Base-by-base conservation (phyloP, 768 basidiomycete species). In the Suillus paluster region DNA sequence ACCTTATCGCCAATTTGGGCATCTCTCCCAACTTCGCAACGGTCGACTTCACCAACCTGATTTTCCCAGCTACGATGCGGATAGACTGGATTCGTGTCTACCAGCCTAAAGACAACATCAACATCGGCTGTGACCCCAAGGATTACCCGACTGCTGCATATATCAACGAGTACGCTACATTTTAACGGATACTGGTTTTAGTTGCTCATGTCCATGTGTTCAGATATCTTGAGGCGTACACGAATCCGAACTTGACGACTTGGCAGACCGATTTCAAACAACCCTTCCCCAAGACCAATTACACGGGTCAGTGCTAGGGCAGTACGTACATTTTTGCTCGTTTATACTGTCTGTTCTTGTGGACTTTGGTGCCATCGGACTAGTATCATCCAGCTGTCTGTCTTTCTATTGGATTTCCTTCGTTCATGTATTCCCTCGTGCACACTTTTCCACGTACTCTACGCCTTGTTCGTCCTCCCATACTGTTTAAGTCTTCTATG, bases 81-180 rank as follows among this genome's bases (percentile, higher is more conserved):
- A 80, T 97, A 45, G 94, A 97, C 71, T 97, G 90, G 78, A 86
- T 98, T 59, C 86, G 96, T 25, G 92, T 99, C 9, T 99, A 97
- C 75, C 96, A 97, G 71, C 86, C 86, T 3, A 78, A 82, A 69
- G 74, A 85, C 64, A 71, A 81, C 34, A 80, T 86, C 61, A 96
- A 95, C 71, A 81, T 94, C 57, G 95, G 95, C 17, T 98, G 95
- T 71, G 88, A 92, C 71, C 95, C 95, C 14, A 70, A 76, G 49
- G 83, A 85, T 48, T 90, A 84, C 72, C 95, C 97, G 1, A 98
- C 97, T 0, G 75, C 83, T 55, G 81, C 82, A 14, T 98, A 98
- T 73, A 98, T 97, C 73, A 78, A 89, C 53, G 74, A 84, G 85
- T 90, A 66, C 58, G 84, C 73, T 46, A n/a, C 39, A 23, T 46